Evolutionary conservation across 2,329 filamentous ascomycete genomes (phyloP).

Genomic region (Monascus ruber): DNA sequence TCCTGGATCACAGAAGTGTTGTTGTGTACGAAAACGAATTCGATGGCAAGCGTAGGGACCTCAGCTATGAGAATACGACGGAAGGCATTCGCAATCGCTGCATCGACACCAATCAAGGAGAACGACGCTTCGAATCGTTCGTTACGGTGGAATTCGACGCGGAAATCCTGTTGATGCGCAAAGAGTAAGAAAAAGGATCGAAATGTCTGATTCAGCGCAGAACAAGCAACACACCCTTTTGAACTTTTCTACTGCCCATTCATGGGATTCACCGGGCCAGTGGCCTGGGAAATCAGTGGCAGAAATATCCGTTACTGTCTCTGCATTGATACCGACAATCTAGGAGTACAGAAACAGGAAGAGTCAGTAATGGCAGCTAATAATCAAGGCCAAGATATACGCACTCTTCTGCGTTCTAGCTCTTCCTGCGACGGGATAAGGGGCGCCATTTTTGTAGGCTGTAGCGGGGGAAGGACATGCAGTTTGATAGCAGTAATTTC

Average conservation of each 20-base stretch:
- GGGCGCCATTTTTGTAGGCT: constrained; percentile 28
- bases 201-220: background rate
- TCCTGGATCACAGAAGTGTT: constrained; percentile 98
- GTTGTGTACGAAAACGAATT: constrained; percentile 85
- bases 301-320: constrained; percentile 80
- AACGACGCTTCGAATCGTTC: constrained; percentile 68
- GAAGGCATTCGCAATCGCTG: constrained; percentile 91
- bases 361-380: background rate
- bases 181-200: background rate
- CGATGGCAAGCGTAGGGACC: constrained; percentile 86
- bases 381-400: constrained; percentile 4
- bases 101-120: constrained; percentile 83
- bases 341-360: constrained; percentile 25
- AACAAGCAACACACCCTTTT: constrained; percentile 33
- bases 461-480: no score
- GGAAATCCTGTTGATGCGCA: constrained; percentile 44
- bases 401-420: constrained; percentile 33
- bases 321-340: constrained; percentile 76
- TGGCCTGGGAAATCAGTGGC: constrained; percentile 89
- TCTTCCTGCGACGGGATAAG: constrained; percentile 32
- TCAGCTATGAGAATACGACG: constrained; percentile 91
- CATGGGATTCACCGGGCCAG: constrained; percentile 75
- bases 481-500: constrained; percentile 17
- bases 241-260: constrained; percentile 67
- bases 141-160: constrained; percentile 76